A percentile compares a stretch with the other conserved stretches of the same genome.
These are phyloP conservation scores for Cunninghamia lanceolata DNA, from an alignment of 75 land plant species.

Conservation along the genomic window DNA sequence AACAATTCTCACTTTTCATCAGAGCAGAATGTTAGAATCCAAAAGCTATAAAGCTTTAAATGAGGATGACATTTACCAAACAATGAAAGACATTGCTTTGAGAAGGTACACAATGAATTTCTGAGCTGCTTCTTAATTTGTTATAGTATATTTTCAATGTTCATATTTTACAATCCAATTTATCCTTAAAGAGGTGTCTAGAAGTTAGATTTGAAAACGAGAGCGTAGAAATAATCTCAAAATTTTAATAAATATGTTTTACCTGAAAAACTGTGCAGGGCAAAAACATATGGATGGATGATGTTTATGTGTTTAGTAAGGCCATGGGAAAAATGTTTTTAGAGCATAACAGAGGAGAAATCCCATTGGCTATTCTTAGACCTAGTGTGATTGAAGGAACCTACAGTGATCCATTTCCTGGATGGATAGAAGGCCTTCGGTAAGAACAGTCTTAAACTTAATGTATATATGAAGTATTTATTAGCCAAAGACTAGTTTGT, in stretches of 20 bases:
- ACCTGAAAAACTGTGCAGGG: conserved; percentile 36
- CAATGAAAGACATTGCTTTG: conserved; percentile 73
- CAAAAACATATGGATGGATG: conserved; percentile 87
- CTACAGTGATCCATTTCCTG: conserved; percentile 75
- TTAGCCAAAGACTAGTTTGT: neutral
- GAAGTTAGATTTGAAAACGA: neutral
- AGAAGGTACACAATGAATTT: conserved; percentile 40
- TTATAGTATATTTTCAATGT: neutral
- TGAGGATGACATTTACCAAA: conserved; percentile 22
- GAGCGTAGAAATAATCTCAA: too few relatives aligned
- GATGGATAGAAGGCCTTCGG: conserved; percentile 98
- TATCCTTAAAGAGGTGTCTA: too few relatives aligned
- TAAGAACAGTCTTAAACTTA: conserved; percentile 7
- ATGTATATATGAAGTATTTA: neutral
- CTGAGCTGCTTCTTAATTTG: neutral
- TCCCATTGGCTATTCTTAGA: conserved; percentile 76
- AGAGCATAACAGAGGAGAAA: conserved; percentile 44
- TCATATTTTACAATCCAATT: neutral
- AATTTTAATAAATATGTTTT: too few relatives aligned
- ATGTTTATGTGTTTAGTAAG: conserved; percentile 91
- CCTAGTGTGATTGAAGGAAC: conserved; percentile 94
- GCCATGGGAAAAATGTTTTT: conserved; percentile 94
- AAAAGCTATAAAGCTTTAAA: neutral
- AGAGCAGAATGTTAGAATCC: neutral
- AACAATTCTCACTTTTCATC: neutral